Evolutionary conservation across 1,284 basidiomycete species (phyloP), one percentile per base, ranked within the genome.

Genomic region (Moniliophthora roreri): DNA sequence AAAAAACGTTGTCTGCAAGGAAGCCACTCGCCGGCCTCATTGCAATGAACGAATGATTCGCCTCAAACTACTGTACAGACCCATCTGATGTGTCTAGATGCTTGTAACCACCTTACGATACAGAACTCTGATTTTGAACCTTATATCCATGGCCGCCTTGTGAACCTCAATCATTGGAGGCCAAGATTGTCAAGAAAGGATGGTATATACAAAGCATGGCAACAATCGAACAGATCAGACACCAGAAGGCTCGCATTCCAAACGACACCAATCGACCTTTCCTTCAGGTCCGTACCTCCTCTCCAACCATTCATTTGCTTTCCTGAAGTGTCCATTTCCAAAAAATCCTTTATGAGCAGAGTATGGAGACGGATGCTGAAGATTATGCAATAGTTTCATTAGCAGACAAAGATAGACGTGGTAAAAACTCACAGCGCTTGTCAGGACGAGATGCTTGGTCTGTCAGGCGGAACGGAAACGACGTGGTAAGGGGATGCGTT

Each of bases 241-340:
- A 32, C 36, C 24, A 15, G 20, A n/a, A n/a, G 36, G 20, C 50
- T 32, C 62, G 49, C 53, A 52, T 23, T 67, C 60, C 36, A 88
- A 74, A 52, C 72, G 73, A 66, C 83, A 84, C 92, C 92, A 95
- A 65, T 93, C 80, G 28, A 95, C 88, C 51, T 74, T 79, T 32
- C 81, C 84, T 35, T 83, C 84, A 9, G 73, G 60, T 3, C 91
- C 92, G 62, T 94, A 94, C 58, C 83, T 84, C 56, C 77, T 65
- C 63, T 82, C 80, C 16, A 95, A 73, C 92, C 92, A 95, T 56
- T 85, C 79, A 66, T 94, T 96, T 37, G 93, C 91, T 58, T 83
- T 78, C 63, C 81, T 86, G 74, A 98, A 98, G 72, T 98, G 95
- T 28, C 85, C 85, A 69, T 96, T 97, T 46, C 93, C 93, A 54